Evolutionary conservation across 2,329 filamentous ascomycete genomes (phyloP).

Genomic region (Cladosporium sp.): DNA sequence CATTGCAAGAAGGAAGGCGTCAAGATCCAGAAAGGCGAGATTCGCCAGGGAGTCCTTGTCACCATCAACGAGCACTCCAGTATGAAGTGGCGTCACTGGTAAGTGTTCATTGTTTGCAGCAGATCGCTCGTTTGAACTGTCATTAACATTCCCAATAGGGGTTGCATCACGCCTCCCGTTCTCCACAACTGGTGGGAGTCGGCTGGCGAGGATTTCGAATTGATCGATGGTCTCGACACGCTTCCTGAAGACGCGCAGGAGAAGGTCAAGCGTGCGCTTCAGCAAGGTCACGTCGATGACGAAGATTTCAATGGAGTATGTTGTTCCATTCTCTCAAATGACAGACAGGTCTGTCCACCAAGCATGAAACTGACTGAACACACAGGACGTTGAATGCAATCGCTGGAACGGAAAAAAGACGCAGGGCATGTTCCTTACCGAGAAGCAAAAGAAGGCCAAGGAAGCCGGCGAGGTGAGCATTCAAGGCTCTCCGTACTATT

Average conservation of each 20-base stretch:
- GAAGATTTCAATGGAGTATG: constrained; percentile 87
- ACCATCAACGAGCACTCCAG: constrained; percentile 56
- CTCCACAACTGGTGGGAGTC: constrained; percentile 61
- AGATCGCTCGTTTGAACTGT: neutral
- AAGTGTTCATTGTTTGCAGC: constrained; percentile 28
- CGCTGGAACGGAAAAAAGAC: constrained; percentile 54
- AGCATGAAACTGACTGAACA: neutral
- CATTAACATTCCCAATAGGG: constrained; percentile 52
- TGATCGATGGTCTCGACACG: constrained; percentile 79
- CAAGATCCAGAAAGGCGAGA: constrained; percentile 75
- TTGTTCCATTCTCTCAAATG: constrained; percentile 20
- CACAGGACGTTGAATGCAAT: constrained; percentile 71
- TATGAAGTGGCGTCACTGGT: constrained; percentile 88
- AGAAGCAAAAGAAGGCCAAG: constrained; percentile 24
- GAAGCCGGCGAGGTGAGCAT: constrained; percentile 12
- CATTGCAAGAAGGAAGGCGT: constrained; percentile 63
- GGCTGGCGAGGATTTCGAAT: constrained; percentile 57
- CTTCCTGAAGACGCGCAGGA: constrained; percentile 63
- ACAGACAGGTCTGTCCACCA: neutral
- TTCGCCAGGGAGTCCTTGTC: constrained; percentile 74
- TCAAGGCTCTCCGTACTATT: too few relatives aligned
- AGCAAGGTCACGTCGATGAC: constrained; percentile 74
- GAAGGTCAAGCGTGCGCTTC: constrained; percentile 69
- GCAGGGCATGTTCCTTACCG: constrained; percentile 31
- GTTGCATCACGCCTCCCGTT: constrained; percentile 77